Conservation (phyloP, 768 basidiomycete species). For the Leccinum subgranulosum region DNA sequence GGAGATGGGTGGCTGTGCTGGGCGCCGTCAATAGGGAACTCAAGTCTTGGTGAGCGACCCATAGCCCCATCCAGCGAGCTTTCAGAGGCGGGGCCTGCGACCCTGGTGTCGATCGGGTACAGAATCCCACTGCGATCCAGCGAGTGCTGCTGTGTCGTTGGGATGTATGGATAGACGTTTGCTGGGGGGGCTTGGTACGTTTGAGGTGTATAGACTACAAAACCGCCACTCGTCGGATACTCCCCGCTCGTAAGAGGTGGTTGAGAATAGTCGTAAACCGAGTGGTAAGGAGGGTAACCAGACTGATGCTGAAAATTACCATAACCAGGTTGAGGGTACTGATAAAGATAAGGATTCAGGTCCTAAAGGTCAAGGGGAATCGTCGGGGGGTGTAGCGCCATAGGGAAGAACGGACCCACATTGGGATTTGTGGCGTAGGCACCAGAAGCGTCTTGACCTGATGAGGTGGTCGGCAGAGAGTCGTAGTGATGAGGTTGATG, state of each 20-base stretch:
- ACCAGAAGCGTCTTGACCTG: not conserved
- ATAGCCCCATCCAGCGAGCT: not conserved
- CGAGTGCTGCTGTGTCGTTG: not conserved
- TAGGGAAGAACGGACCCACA: constrained; percentile 1
- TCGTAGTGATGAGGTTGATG: not conserved
- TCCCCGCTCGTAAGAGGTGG: not conserved
- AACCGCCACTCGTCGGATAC: not conserved
- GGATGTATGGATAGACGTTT: not conserved
- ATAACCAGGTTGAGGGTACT: not conserved
- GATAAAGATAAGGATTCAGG: not conserved
- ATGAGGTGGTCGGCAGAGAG: not conserved
- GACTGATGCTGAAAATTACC: not conserved
- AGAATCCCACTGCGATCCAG: not conserved
- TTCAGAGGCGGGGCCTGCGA: not conserved
- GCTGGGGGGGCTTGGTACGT: not conserved
- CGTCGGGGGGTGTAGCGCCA: not conserved
- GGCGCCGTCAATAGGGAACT: not conserved
- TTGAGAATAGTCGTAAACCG: not conserved
- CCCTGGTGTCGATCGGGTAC: not conserved
- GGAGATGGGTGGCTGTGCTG: constrained; percentile 20
- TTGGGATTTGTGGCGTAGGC: constrained; percentile 3
- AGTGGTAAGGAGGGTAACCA: not conserved
- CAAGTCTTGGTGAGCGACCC: constrained; percentile 7
- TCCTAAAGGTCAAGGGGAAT: constrained; percentile 3
- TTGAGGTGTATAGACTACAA: not conserved